Evolutionary conservation across 139 green algal species (phyloP).

Genomic region (Coelastrella sp.): DNA sequence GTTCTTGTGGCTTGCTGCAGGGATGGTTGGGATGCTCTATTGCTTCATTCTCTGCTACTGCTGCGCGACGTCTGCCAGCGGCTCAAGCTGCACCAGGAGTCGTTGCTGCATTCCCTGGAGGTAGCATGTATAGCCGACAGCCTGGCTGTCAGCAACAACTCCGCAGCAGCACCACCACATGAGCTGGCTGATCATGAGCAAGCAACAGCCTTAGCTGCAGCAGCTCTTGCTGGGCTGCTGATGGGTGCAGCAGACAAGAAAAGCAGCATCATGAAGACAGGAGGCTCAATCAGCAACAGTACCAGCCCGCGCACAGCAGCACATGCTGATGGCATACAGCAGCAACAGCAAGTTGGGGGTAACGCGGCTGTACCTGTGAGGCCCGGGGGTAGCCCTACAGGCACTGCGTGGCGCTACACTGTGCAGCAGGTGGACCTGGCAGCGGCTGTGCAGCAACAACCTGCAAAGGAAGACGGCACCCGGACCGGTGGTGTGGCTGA

Average conservation of each 20-base stretch:
- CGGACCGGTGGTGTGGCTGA: conserved; percentile 35
- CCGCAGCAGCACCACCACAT: neutral
- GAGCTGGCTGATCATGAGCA: conserved; percentile 15
- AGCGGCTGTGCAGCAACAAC: conserved; percentile 41
- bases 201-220: neutral
- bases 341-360: conserved; percentile 12
- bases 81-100: conserved; percentile 62
- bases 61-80: conserved; percentile 70
- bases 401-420: conserved; percentile 1
- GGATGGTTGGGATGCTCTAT: conserved; percentile 66
- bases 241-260: conserved; percentile 11
- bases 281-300: neutral
- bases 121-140: conserved; percentile 53
- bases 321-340: neutral
- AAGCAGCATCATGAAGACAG: conserved; percentile 13
- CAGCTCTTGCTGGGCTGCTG: conserved; percentile 17
- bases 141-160: conserved; percentile 35
- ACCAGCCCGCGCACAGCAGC: neutral
- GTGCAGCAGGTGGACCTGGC: conserved; percentile 57
- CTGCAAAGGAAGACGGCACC: neutral
- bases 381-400: neutral
- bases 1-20: conserved; percentile 41
- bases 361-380: neutral
- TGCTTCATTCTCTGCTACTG: conserved; percentile 57
- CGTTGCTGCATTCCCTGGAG: conserved; percentile 73